Evolutionary conservation across 306 rosid genomes (phyloP).

Genomic region (Prosopis cineraria): DNA sequence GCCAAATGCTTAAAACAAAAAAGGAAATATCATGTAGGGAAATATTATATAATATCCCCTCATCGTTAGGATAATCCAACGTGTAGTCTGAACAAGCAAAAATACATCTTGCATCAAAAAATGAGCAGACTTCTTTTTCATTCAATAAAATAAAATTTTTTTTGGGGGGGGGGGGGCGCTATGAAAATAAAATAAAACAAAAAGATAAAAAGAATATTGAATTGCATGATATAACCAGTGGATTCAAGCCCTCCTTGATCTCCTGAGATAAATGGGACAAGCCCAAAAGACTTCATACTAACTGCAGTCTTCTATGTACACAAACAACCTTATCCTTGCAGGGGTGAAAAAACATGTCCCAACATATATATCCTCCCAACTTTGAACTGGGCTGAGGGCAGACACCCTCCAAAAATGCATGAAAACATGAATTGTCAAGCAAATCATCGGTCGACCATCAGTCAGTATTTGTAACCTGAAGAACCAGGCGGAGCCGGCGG

Average conservation of each 20-base stretch:
- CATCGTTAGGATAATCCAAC: neutral
- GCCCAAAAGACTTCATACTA: slow-evolving; percentile 31
- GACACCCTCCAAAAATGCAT: slow-evolving; percentile 58
- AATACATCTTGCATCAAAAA: neutral
- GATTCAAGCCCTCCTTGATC: slow-evolving; percentile 6
- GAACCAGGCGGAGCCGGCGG: slow-evolving; percentile 59
- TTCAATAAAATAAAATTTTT: neutral
- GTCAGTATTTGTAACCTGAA: slow-evolving; percentile 54
- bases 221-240: neutral
- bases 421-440: slow-evolving; percentile 39
- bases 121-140: neutral
- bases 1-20: neutral
- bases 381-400: slow-evolving; percentile 33
- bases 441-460: slow-evolving; percentile 35
- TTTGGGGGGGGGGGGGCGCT: too few species aligned
- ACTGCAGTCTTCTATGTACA: slow-evolving; percentile 59
- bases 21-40: neutral
- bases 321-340: slow-evolving; percentile 37
- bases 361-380: slow-evolving; percentile 22
- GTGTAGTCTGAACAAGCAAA: neutral
- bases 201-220: slow-evolving; percentile 13
- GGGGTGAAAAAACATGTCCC: slow-evolving; percentile 27
- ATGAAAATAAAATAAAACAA: neutral
- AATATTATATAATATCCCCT: neutral
- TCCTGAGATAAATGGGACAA: neutral